A percentile compares a stretch with the other conserved stretches of the same genome.
These are phyloP conservation scores for Pisolithus sp. DNA, from an alignment of 768 basidiomycete species.

Conservation along the genomic window DNA sequence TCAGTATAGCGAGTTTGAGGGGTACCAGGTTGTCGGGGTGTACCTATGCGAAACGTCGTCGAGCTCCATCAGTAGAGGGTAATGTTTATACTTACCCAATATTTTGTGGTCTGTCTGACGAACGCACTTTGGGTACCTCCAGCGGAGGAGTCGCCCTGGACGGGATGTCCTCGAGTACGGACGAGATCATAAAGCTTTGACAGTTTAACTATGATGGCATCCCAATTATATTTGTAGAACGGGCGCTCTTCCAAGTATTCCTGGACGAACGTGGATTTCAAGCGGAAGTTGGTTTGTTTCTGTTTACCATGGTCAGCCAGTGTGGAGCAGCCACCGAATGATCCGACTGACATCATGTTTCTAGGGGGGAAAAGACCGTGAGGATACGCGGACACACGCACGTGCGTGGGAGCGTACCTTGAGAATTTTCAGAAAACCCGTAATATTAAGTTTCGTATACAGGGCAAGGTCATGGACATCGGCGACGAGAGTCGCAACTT, in stretches of 20 bases:
- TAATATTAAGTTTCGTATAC: constrained; percentile 95
- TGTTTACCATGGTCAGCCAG: constrained; percentile 27
- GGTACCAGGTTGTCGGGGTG: constrained; percentile 94
- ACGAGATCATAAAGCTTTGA: constrained; percentile 94
- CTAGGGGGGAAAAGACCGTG: constrained; percentile 31
- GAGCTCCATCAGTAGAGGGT: background rate
- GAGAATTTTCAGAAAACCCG: constrained; percentile 97
- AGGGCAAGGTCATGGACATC: constrained; percentile 88
- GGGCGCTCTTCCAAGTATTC: constrained; percentile 91
- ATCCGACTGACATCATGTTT: constrained; percentile 79
- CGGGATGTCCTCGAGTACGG: constrained; percentile 90
- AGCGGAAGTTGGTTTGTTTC: constrained; percentile 85
- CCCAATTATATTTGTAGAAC: constrained; percentile 96
- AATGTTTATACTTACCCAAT: constrained; percentile 66
- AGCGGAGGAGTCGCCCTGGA: constrained; percentile 88
- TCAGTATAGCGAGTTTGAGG: constrained; percentile 87
- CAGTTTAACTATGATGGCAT: constrained; percentile 91
- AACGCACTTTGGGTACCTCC: constrained; percentile 96
- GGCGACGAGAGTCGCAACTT: constrained; percentile 91
- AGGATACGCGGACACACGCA: background rate
- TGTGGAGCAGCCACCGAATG: background rate
- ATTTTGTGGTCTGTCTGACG: constrained; percentile 97
- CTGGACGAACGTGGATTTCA: constrained; percentile 86
- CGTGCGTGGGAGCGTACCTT: constrained; percentile 47
- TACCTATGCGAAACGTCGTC: constrained; percentile 34